Evolutionary conservation across 1,284 basidiomycete species (phyloP).

Genomic region (Coniophora puteana): DNA sequence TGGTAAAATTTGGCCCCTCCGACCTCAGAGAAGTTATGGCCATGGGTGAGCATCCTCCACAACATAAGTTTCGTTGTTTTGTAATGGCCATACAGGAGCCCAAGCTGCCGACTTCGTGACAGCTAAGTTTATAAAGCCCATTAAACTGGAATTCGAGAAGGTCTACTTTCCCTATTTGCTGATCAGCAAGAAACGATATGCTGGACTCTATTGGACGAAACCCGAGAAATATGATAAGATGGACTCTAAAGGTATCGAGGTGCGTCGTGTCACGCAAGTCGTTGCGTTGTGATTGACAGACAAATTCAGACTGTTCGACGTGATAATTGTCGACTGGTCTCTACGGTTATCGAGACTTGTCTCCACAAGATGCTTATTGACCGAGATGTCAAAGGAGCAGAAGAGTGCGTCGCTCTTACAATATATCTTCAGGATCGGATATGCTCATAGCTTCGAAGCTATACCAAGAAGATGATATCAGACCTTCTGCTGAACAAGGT

Average conservation of each 20-base stretch:
- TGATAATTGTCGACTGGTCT: conserved; percentile 94
- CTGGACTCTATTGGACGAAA: conserved; percentile 93
- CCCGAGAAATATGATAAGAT: conserved; percentile 96
- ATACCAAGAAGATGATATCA: conserved; percentile 88
- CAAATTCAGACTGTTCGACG: conserved; percentile 81
- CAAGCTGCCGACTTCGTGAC: conserved; percentile 96
- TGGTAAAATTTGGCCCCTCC: conserved; percentile 91
- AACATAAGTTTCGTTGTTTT: conserved; percentile 3
- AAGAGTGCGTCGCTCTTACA: conserved; percentile 58
- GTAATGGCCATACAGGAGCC: conserved; percentile 51
- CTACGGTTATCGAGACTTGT: conserved; percentile 95
- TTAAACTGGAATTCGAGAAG: conserved; percentile 98
- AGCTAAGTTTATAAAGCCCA: conserved; percentile 86
- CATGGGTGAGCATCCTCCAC: conserved; percentile 52
- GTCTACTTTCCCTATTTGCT: conserved; percentile 96
- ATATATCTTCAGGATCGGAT: too few species aligned
- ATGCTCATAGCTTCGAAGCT: conserved; percentile 44
- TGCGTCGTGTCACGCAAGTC: too few species aligned
- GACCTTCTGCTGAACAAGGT: conserved; percentile 94
- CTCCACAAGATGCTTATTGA: conserved; percentile 96
- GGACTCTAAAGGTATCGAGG: conserved; percentile 98
- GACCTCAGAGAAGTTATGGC: conserved; percentile 86
- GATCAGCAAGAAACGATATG: conserved; percentile 97
- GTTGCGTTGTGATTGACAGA: conserved; percentile 6
- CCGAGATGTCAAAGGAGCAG: conserved; percentile 87